Conservation (phyloP, 805 yeast genomes). For the Huiozyma naganishii region DNA sequence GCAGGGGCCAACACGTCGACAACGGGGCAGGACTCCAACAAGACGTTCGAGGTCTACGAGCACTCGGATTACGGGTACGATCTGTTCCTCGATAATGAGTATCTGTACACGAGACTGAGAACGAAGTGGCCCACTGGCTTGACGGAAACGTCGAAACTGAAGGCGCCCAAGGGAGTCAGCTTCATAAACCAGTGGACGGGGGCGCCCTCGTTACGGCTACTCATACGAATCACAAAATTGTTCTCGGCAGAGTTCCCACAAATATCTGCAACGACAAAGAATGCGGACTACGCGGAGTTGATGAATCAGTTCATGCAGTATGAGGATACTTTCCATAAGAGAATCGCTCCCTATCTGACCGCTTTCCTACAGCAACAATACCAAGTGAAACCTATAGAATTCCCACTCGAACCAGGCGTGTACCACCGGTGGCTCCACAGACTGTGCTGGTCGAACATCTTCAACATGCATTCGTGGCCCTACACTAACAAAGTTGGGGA, state of each 20-base stretch:
- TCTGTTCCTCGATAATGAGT: conserved; percentile 10
- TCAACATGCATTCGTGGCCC: conserved; percentile 16
- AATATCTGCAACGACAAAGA: conserved; percentile 16
- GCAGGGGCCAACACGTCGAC: background rate
- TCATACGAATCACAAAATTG: conserved; percentile 14
- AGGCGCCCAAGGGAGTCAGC: conserved; percentile 8
- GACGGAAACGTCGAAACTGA: conserved; percentile 14
- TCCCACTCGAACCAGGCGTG: conserved; percentile 5
- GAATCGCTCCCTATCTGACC: conserved; percentile 8
- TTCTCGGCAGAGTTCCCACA: conserved; percentile 17
- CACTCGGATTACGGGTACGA: conserved; percentile 16
- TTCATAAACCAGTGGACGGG: conserved; percentile 20
- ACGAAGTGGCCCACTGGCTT: conserved; percentile 24
- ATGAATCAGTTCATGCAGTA: conserved; percentile 12
- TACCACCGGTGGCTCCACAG: conserved; percentile 17
- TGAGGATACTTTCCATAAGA: conserved; percentile 8
- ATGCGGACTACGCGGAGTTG: conserved; percentile 12
- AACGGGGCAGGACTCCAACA: conserved; percentile 3
- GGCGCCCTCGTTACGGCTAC: conserved; percentile 9
- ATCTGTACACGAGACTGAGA: conserved; percentile 11
- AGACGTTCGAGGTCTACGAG: conserved; percentile 16
- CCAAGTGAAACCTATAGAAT: conserved; percentile 4
- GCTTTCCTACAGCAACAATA: conserved; percentile 5
- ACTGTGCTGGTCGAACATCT: conserved; percentile 23
- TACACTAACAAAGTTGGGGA: background rate